Evolutionary conservation across 371 early-diverging fungal genomes (phyloP).

Genomic region (Haplosporangium sp.): DNA sequence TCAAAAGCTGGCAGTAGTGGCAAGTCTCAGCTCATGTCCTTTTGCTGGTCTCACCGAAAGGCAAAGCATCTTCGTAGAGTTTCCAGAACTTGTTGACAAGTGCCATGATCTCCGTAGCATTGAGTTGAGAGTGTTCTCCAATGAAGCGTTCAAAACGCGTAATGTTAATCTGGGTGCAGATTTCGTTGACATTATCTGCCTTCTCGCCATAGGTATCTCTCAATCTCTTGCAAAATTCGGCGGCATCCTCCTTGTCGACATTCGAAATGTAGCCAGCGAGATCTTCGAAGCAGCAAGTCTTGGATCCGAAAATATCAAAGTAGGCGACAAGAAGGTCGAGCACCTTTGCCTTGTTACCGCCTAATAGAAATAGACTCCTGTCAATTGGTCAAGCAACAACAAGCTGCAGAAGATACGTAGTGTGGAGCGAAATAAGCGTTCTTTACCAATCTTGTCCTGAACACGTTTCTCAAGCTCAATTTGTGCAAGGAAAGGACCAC

Average conservation of each 20-base stretch:
- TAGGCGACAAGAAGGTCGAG: slow-evolving; percentile 67
- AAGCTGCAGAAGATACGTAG: neutral
- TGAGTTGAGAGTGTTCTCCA: slow-evolving; percentile 50
- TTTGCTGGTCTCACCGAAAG: slow-evolving; percentile 59
- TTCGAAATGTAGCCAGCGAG: slow-evolving; percentile 66
- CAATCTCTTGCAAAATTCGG: slow-evolving; percentile 55
- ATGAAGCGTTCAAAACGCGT: slow-evolving; percentile 66
- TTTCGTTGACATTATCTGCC: slow-evolving; percentile 58
- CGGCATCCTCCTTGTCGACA: slow-evolving; percentile 54
- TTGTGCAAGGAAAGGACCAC: slow-evolving; percentile 82
- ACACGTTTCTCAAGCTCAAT: slow-evolving; percentile 69
- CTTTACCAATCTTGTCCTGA: slow-evolving; percentile 34
- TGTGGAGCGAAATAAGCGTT: neutral
- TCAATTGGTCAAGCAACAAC: neutral
- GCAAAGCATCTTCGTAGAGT: slow-evolving; percentile 68
- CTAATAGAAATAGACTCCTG: slow-evolving; percentile 4
- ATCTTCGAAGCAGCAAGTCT: slow-evolving; percentile 84
- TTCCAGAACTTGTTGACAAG: slow-evolving; percentile 64
- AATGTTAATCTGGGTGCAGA: slow-evolving; percentile 58
- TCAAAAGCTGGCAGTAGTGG: neutral
- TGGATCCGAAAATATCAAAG: slow-evolving; percentile 74
- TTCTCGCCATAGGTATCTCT: slow-evolving; percentile 51
- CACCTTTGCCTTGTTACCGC: slow-evolving; percentile 51
- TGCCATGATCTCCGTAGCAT: slow-evolving; percentile 29
- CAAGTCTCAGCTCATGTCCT: no score